Conservation (phyloP, 768 basidiomycete species). For the Mycena pura region DNA sequence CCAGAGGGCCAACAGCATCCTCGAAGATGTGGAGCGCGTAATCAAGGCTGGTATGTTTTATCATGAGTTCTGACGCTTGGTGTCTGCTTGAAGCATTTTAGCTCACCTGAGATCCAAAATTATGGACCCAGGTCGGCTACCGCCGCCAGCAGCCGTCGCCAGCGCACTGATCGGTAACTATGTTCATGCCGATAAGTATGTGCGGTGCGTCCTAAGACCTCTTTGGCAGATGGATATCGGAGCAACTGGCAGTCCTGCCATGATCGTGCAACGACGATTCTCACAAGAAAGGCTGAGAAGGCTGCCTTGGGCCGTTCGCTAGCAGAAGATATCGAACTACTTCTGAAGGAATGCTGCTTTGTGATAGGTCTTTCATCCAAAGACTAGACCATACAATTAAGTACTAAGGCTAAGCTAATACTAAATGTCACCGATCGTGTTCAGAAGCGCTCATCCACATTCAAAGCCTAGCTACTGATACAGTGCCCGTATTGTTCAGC, state of each 20-base stretch:
- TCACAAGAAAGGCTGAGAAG: constrained; percentile 10
- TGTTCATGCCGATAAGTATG: not conserved
- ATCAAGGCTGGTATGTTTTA: not conserved
- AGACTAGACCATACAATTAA: not conserved
- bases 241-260: not conserved
- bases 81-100: not conserved
- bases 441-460: no score
- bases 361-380: not conserved
- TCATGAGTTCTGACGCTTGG: not conserved
- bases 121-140: not conserved
- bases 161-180: not conserved
- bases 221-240: not conserved
- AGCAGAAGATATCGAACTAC: constrained; percentile 4
- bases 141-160: not conserved
- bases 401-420: no score
- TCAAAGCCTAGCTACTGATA: not conserved
- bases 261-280: constrained; percentile 8
- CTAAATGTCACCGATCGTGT: not conserved
- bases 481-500: not conserved
- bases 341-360: constrained; percentile 1
- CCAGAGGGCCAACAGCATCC: not conserved
- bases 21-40: constrained; percentile 1
- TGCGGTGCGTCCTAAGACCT: not conserved
- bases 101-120: not conserved
- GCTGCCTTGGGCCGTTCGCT: constrained; percentile 1